Percentiles rank a stretch among this genome's conserved stretches.
These are phyloP conservation scores for Boeremia lycopersici DNA, from an alignment of 2,329 filamentous ascomycete species.

Conservation along the genomic window DNA sequence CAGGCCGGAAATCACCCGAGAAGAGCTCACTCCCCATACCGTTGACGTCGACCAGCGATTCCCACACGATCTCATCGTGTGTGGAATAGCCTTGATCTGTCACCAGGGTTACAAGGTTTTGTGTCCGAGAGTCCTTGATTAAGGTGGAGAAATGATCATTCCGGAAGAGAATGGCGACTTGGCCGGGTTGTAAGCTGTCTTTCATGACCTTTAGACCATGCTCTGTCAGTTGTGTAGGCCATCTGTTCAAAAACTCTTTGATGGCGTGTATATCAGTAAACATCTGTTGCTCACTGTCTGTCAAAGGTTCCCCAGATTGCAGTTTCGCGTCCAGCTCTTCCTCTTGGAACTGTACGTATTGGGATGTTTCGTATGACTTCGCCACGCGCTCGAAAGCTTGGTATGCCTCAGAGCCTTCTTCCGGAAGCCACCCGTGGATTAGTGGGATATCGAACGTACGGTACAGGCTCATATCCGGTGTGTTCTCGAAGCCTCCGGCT, in stretches of 20 bases:
- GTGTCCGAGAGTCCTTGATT: constrained; percentile 82
- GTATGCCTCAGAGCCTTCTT: constrained; percentile 66
- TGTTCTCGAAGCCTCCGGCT: constrained; percentile 84
- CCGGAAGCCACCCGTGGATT: constrained; percentile 93
- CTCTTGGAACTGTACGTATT: constrained; percentile 85
- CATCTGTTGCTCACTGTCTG: constrained; percentile 74
- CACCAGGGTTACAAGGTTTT: constrained; percentile 79
- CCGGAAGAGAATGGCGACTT: constrained; percentile 88
- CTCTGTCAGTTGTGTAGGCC: constrained; percentile 84
- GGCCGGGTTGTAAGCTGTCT: constrained; percentile 73
- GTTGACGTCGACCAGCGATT: constrained; percentile 86
- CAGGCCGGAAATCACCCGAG: constrained; percentile 85
- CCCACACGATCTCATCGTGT: constrained; percentile 94
- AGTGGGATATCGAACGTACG: constrained; percentile 86
- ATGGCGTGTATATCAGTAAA: constrained; percentile 86
- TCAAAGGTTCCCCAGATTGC: constrained; percentile 63
- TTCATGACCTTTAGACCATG: constrained; percentile 79
- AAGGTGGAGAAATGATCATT: constrained; percentile 97
- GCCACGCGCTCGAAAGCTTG: constrained; percentile 75
- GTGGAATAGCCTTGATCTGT: constrained; percentile 89
- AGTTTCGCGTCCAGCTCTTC: constrained; percentile 87
- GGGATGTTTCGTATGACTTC: constrained; percentile 87
- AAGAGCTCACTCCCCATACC: constrained; percentile 83
- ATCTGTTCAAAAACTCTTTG: constrained; percentile 77
- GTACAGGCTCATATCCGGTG: constrained; percentile 87